These are phyloP conservation scores for Lasiosphaeriaceae sp. DNA, from an alignment of 495 filamentous ascomycete species.

Conservation along the genomic window DNA sequence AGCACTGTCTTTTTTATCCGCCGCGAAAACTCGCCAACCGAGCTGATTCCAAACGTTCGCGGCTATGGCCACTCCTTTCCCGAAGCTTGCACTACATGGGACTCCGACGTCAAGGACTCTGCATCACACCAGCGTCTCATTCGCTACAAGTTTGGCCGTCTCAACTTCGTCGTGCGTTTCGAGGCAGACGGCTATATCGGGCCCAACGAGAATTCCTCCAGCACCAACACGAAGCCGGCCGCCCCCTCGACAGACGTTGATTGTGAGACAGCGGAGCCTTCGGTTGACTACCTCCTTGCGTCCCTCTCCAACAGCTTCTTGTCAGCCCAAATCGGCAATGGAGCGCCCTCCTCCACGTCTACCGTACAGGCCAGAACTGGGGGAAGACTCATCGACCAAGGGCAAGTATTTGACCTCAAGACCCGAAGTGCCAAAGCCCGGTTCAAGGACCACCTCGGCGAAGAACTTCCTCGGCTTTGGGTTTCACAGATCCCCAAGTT, in stretches of 20 bases:
- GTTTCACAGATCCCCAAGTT: slow-evolving; percentile 58
- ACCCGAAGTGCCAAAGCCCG: slow-evolving; percentile 48
- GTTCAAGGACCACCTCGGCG: slow-evolving; percentile 25
- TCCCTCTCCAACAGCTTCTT: slow-evolving; percentile 1
- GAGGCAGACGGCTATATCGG: slow-evolving; percentile 61
- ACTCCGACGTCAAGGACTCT: slow-evolving; percentile 43
- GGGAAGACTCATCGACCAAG: slow-evolving; percentile 38
- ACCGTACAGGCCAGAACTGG: slow-evolving; percentile 9
- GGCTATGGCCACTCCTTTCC: slow-evolving; percentile 66
- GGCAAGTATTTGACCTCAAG: slow-evolving; percentile 62
- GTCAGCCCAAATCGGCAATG: background rate
- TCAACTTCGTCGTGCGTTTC: slow-evolving; percentile 55
- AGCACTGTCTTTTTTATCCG: slow-evolving; percentile 61
- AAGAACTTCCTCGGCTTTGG: slow-evolving; percentile 57
- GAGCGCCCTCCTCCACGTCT: background rate
- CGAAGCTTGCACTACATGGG: slow-evolving; percentile 60
- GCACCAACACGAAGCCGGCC: background rate
- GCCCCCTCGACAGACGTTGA: background rate
- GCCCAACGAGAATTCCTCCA: too few relatives aligned
- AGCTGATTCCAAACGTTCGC: slow-evolving; percentile 45
- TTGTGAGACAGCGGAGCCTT: background rate
- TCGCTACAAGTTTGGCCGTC: slow-evolving; percentile 52
- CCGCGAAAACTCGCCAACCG: slow-evolving; percentile 51
- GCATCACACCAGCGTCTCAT: slow-evolving; percentile 61
- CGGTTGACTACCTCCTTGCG: slow-evolving; percentile 6